These are phyloP conservation scores for Cytospora piceicola DNA, from an alignment of 2,329 filamentous ascomycete genomes.

Conservation along the genomic window DNA sequence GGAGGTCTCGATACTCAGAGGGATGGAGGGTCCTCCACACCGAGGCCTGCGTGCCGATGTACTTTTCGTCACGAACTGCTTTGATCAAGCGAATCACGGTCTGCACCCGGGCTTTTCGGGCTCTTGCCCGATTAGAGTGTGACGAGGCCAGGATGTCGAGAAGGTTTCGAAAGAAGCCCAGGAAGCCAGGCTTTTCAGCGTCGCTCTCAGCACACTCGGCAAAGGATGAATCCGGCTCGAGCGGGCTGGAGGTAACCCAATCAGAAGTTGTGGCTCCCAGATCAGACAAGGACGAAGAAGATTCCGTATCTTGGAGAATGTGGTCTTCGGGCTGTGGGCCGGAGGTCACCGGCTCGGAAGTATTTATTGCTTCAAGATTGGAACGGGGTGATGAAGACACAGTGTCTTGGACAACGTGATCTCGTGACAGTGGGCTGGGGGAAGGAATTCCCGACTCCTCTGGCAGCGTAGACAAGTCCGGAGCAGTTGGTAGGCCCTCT, in stretches of 20 bases:
- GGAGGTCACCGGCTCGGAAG: background rate
- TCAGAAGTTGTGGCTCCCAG: background rate
- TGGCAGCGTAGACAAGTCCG: background rate
- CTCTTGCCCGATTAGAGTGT: background rate
- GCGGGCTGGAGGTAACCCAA: background rate
- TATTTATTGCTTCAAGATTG: background rate
- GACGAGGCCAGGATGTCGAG: background rate
- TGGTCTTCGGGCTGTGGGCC: background rate
- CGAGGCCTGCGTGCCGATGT: background rate
- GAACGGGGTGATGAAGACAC: background rate
- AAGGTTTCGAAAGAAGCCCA: no score
- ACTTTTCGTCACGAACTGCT: background rate
- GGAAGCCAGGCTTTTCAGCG: no score
- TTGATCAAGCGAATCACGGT: background rate
- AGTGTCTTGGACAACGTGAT: background rate
- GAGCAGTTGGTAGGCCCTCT: background rate
- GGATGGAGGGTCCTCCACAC: background rate
- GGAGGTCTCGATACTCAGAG: background rate
- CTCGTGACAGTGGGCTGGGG: background rate
- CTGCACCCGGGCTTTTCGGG: background rate
- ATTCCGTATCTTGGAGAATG: no score
- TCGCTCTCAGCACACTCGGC: no score
- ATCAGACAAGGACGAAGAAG: background rate
- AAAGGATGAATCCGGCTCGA: background rate
- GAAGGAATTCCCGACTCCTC: background rate